Base-by-base conservation (phyloP, 805 yeast species). In the Yarrowia sp. region DNA sequence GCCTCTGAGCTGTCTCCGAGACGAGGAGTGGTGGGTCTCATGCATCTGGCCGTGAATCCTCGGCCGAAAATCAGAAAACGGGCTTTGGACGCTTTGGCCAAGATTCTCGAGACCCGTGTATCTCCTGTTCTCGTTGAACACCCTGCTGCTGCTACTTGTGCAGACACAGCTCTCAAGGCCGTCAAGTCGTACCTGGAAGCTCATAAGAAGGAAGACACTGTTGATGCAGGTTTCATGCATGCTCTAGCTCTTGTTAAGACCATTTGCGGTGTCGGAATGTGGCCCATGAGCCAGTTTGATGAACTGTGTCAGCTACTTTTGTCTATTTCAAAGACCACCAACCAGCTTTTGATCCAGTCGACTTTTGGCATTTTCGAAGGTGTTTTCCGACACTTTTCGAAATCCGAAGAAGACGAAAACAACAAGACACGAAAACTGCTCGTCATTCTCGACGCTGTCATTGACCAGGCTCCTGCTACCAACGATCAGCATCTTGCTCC, bases 51-150 rank as follows among this genome's bases (percentile, higher is more conserved):
- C 0, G 77, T 90, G 47, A 98, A 95, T 75, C 88, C 89, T 51
- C 84, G 98, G 73, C 99, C 99, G 41, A 95, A 95, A 72, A 96
- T 95, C 11, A 85, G 99, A 75, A 90, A 89, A 83, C 87, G 98
- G 79, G 96, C 98, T 1, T 88, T 87, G 71, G 99, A 95, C 66
- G 89, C 98, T 1, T 81, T 95, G n/a, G 77, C 81, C 57, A 81
- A 79, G 3, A 78, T 95, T 35, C 78, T 95, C 67, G 69, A 77
- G 1, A 82, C 82, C 67, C 87, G 89, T 2, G 85, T 86, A 9
- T 96, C 97, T 10, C 89, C 92, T 10, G 93, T 96, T 8, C 81
- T 86, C 13, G 81, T 86, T 5, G 87, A 84, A 44, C 98, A 93
- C 73, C 87, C 90, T 43, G 96, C 90, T 8, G 80, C 92, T n/a